Percentiles rank a stretch among this genome's conserved stretches.
Conservation (phyloP, 2,329 filamentous ascomycete species). For the Sarocladium oryzae region DNA sequence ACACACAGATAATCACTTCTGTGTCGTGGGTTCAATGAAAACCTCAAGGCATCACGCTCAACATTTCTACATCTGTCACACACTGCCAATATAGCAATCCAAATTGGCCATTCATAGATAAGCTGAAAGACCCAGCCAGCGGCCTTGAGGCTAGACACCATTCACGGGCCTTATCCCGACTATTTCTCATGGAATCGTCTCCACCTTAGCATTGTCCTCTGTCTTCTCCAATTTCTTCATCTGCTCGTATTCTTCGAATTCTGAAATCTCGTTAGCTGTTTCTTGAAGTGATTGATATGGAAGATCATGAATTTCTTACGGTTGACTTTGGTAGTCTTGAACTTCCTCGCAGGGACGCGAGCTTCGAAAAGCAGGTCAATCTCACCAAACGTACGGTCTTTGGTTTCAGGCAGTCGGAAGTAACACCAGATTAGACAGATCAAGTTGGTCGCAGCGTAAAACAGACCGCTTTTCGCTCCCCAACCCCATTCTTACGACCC, state of each 20-base stretch:
- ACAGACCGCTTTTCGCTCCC: constrained; percentile 32
- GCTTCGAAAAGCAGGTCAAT: constrained; percentile 22
- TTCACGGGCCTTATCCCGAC: too few relatives aligned
- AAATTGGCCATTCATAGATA: too few relatives aligned
- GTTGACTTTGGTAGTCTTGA: constrained; percentile 22
- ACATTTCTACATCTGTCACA: too few relatives aligned
- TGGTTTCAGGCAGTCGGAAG: constrained; percentile 24
- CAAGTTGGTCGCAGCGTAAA: constrained; percentile 23
- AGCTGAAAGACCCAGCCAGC: too few relatives aligned
- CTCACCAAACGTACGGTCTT: constrained; percentile 22
- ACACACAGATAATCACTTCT: too few relatives aligned
- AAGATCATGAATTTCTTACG: constrained; percentile 1
- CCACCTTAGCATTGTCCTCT: background rate
- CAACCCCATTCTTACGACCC: constrained; percentile 22
- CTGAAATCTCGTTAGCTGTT: background rate
- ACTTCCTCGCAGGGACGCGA: constrained; percentile 17
- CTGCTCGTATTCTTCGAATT: constrained; percentile 3
- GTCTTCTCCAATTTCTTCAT: background rate
- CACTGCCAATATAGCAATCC: too few relatives aligned
- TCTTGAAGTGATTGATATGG: background rate
- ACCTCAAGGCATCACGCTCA: too few relatives aligned
- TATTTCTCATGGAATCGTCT: background rate
- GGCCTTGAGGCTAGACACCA: too few relatives aligned
- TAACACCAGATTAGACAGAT: constrained; percentile 32
- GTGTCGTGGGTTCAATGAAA: background rate